Evolutionary conservation across 768 basidiomycete species (phyloP).

Genomic region (Hydnum rufescens): DNA sequence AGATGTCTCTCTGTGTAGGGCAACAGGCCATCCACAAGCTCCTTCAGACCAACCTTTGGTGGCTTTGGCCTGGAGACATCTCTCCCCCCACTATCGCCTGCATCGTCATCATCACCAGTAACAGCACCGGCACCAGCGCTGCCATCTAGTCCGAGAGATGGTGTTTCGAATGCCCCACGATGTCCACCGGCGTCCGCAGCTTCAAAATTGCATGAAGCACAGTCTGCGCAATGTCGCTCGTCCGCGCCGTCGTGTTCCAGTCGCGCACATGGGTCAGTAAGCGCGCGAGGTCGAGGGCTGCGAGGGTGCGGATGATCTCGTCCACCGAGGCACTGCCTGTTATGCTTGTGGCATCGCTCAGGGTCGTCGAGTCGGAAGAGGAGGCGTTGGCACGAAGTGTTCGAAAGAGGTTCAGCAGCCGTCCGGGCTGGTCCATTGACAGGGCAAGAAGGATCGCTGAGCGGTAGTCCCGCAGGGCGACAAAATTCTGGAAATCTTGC

Average conservation of each 20-base stretch:
- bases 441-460: slow-evolving; percentile 83
- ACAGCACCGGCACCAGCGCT: slow-evolving; percentile 1
- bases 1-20: slow-evolving; percentile 94
- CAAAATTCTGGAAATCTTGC: slow-evolving; percentile 86
- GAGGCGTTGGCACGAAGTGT: slow-evolving; percentile 26
- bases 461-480: slow-evolving; percentile 72
- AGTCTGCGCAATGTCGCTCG: slow-evolving; percentile 65
- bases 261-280: slow-evolving; percentile 65
- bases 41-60: slow-evolving; percentile 29
- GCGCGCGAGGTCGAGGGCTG: slow-evolving; percentile 52
- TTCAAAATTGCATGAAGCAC: slow-evolving; percentile 69
- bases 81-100: slow-evolving; percentile 1
- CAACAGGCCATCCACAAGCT: slow-evolving; percentile 66
- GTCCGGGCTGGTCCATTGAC: slow-evolving; percentile 82
- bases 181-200: slow-evolving; percentile 50
- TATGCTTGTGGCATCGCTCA: slow-evolving; percentile 20
- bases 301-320: slow-evolving; percentile 54
- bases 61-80: neutral
- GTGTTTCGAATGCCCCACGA: slow-evolving; percentile 51
- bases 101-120: slow-evolving; percentile 5
- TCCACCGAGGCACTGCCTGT: slow-evolving; percentile 64
- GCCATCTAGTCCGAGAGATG: neutral
- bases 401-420: slow-evolving; percentile 61
- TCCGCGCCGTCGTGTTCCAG: slow-evolving; percentile 94
- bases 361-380: slow-evolving; percentile 3